Conservation (phyloP, 140 eudicot species). For the Stevia rebaudiana region DNA sequence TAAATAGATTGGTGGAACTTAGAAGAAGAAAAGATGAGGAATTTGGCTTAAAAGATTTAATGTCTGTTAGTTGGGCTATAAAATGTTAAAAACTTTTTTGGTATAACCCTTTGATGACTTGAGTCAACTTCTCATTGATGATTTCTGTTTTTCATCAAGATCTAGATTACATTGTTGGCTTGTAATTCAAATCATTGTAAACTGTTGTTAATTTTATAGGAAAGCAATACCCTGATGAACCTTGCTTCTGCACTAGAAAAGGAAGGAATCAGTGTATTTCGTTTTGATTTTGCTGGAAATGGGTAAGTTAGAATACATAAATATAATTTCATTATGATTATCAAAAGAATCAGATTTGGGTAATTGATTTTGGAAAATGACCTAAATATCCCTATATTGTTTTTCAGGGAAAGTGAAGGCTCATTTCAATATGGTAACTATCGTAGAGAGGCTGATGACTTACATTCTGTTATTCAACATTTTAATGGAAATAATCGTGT, state of each 20-base stretch:
- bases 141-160: neutral
- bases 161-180: neutral
- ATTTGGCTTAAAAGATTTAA: no score
- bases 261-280: conserved; percentile 73
- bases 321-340: neutral
- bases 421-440: conserved; percentile 44
- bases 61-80: no score
- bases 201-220: conserved; percentile 32
- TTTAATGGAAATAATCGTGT: conserved; percentile 39
- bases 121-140: neutral
- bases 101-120: neutral
- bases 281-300: conserved; percentile 92
- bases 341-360: neutral
- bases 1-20: no score
- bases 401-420: conserved; percentile 64
- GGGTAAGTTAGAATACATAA: conserved; percentile 45
- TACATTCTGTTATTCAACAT: conserved; percentile 48
- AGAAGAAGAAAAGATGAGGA: no score
- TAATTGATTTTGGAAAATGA: neutral
- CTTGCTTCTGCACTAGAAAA: conserved; percentile 60
- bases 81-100: no score
- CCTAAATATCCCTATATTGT: neutral
- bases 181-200: neutral
- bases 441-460: conserved; percentile 49
- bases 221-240: conserved; percentile 38